Base-by-base conservation (phyloP, 1,139 yeast species). In the Geotrichum bryndzae region DNA sequence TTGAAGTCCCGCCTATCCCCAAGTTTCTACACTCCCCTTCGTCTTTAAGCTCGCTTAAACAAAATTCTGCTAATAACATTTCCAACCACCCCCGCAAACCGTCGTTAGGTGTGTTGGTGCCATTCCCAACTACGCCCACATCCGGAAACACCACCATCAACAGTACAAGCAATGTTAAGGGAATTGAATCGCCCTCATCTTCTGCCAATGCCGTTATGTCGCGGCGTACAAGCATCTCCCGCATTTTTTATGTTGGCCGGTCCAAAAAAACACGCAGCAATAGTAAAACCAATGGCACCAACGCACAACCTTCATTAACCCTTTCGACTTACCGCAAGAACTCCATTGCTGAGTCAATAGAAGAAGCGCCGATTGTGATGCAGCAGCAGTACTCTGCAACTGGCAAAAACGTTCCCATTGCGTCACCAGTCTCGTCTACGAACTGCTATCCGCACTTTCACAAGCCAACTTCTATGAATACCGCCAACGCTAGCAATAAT, bases 211-310 rank as follows among this genome's bases (percentile, higher is more conserved):
- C 6, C 33, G n/a, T 15, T 13, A 31, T 50, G 46, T 22, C 58
- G 27, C 41, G 58, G n/a, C 58, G 58, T 10, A 50, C 46, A 31
- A 55, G 58, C 35, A 55, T 55, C n/a, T 55, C 58, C 11, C 53
- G 58, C 18, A 55, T 55, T 1, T 55, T 55, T 45, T 48, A 48
- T n/a, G 58, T 55, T 10, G 58, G 58, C 13, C 53, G 58, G 15
- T 55, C 58, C n/a, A 52, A 53, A 2, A 55, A 55, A 27, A 25
- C 53, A 10, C 45, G 45, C 15, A 38, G 45, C 45, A 38, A 38
- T 18, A 38, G 45, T 6, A 38, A 38, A n/a, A 38, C 45, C 18
- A 38, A n/a, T n/a, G 18, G 45, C 13, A 55, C 33, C 15, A 29
- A 46, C 15, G 29, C 11, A 1, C 58, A 55, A 45, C 48, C 53